phyloP scores from a whole-genome alignment of 2,329 filamentous ascomycete genomes.

The Kalmusia sp. region DNA sequence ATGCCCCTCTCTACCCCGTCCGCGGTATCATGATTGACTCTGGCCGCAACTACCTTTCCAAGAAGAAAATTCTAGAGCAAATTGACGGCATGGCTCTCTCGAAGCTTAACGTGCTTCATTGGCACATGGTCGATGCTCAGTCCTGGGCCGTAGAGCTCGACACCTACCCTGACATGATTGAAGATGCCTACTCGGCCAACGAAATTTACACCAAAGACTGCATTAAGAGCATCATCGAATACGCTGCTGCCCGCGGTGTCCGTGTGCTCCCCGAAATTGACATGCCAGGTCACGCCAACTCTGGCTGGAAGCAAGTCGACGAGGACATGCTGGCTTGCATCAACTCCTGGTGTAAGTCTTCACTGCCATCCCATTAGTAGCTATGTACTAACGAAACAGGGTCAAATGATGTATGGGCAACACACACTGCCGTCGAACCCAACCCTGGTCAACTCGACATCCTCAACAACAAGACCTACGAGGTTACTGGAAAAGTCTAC shows the following conservation, averaged over 20 bases:
- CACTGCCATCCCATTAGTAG: too few species aligned
- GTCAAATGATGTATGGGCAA: constrained; percentile 64
- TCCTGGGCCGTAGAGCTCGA: constrained; percentile 62
- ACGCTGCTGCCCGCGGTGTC: constrained; percentile 63
- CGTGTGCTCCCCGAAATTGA: constrained; percentile 68
- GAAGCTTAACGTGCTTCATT: constrained; percentile 65
- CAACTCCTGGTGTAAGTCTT: constrained; percentile 62
- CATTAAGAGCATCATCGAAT: constrained; percentile 55
- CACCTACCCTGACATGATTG: constrained; percentile 59
- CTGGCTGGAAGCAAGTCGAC: constrained; percentile 65
- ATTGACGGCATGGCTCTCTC: constrained; percentile 62
- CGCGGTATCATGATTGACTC: constrained; percentile 64
- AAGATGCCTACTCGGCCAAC: constrained; percentile 61
- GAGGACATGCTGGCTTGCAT: constrained; percentile 63
- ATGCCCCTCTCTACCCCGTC: constrained; percentile 60
- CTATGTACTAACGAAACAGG: too few species aligned
- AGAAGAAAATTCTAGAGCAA: constrained; percentile 61
- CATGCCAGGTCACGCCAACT: constrained; percentile 65
- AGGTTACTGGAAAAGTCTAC: constrained; percentile 62
- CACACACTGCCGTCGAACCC: constrained; percentile 64
- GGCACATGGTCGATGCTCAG: constrained; percentile 63
- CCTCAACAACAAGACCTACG: constrained; percentile 63
- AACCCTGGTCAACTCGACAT: constrained; percentile 65
- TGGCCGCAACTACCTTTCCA: constrained; percentile 62
- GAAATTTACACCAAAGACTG: constrained; percentile 55